These are phyloP conservation scores for Xerophyta viscosa DNA, from an alignment of 106 monocot species.

Conservation along the genomic window DNA sequence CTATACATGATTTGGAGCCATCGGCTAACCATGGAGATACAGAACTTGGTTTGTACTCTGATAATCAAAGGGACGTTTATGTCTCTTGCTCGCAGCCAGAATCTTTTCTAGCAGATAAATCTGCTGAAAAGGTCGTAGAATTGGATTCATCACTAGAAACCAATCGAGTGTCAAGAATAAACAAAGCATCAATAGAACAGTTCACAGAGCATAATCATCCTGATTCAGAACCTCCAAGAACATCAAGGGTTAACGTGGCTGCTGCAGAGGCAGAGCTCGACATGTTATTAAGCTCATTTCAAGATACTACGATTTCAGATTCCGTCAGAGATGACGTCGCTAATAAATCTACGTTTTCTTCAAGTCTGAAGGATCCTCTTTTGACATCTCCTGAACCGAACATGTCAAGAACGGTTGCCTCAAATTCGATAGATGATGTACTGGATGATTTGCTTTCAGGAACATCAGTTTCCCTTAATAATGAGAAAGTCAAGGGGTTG, in stretches of 20 bases:
- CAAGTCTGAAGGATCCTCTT: too few relatives aligned
- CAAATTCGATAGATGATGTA: slow-evolving; percentile 22
- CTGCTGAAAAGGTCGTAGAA: too few relatives aligned
- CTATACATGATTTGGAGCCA: neutral
- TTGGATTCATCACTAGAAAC: neutral
- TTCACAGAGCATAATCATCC: neutral
- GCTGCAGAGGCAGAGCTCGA: slow-evolving; percentile 41
- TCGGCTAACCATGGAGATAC: neutral
- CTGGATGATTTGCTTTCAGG: slow-evolving; percentile 44
- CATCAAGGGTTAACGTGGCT: slow-evolving; percentile 9
- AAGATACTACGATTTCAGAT: slow-evolving; percentile 3
- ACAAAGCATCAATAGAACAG: neutral
- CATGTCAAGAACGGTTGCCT: neutral
- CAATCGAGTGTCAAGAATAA: neutral
- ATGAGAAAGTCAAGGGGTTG: neutral
- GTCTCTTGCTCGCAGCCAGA: too few relatives aligned
- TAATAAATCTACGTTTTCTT: too few relatives aligned
- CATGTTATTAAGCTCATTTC: slow-evolving; percentile 32
- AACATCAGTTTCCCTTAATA: slow-evolving; percentile 9
- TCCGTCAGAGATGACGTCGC: neutral
- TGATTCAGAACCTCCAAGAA: slow-evolving; percentile 3
- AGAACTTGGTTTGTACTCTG: neutral
- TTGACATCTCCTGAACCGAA: too few relatives aligned
- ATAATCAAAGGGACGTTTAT: neutral
- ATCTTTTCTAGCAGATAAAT: too few relatives aligned